Percentiles rank a stretch among this genome's conserved stretches.
Evolutionary conservation across 371 early-diverging fungal genomes (phyloP).

Genomic region (Smittium mucronatum): DNA sequence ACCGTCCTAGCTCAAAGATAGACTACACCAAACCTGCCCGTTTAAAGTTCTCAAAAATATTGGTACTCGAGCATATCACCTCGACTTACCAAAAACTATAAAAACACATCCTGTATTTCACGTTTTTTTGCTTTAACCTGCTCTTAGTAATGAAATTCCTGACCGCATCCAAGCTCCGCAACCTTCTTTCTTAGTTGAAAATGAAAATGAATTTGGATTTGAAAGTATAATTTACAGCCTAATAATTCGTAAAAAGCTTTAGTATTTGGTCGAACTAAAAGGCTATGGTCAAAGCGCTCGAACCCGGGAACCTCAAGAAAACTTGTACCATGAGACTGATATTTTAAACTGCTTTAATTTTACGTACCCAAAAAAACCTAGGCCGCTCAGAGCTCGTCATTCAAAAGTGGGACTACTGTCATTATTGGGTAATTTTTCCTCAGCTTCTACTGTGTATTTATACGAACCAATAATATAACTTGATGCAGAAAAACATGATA

Average conservation of each 20-base stretch:
- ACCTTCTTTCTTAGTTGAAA: conserved; percentile 26
- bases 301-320: conserved; percentile 18
- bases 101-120: conserved; percentile 31
- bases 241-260: conserved; percentile 11
- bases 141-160: conserved; percentile 13
- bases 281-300: conserved; percentile 16
- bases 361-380: conserved; percentile 12
- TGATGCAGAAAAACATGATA: neutral
- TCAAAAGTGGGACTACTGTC: conserved; percentile 16
- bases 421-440: neutral
- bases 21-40: conserved; percentile 1
- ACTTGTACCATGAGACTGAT: conserved; percentile 2
- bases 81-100: conserved; percentile 24
- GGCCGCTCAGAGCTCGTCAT: conserved; percentile 11
- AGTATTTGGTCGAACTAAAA: conserved; percentile 28
- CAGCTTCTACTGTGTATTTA: neutral
- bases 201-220: conserved; percentile 29
- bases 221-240: conserved; percentile 22
- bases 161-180: conserved; percentile 15
- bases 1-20: neutral
- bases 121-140: conserved; percentile 20
- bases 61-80: conserved; percentile 17
- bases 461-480: neutral
- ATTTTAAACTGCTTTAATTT: conserved; percentile 4
- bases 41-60: conserved; percentile 19